Evolutionary conservation across 1,139 yeast genomes (phyloP).

Genomic region (Sugiyamaella pinicola): DNA sequence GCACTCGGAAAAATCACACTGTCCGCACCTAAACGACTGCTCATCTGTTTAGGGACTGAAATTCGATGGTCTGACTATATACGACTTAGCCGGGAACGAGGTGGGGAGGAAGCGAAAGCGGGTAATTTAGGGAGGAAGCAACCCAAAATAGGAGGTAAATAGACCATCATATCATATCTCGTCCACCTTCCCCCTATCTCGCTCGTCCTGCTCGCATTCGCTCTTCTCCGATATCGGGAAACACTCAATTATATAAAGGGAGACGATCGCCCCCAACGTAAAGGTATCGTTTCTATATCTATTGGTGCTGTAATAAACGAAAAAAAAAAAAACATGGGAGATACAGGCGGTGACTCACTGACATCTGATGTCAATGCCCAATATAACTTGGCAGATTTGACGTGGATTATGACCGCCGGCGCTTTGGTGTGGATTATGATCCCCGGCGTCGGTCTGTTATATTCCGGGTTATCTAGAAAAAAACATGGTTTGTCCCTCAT

Average conservation of each 20-base stretch:
- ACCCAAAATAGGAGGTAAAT: too few species aligned
- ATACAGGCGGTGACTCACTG: slow-evolving; percentile 73
- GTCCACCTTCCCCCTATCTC: too few species aligned
- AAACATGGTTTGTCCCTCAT: slow-evolving; percentile 86
- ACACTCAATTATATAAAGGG: slow-evolving; percentile 4
- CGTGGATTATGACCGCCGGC: slow-evolving; percentile 78
- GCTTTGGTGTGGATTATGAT: slow-evolving; percentile 90
- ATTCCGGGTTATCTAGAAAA: slow-evolving; percentile 89
- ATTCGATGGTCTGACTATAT: slow-evolving; percentile 2
- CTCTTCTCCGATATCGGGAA: neutral
- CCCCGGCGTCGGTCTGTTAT: slow-evolving; percentile 89
- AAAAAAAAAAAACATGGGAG: too few species aligned
- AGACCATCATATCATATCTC: too few species aligned
- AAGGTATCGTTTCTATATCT: neutral
- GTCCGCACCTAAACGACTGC: too few species aligned
- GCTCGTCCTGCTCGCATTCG: too few species aligned
- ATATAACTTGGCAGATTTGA: slow-evolving; percentile 73
- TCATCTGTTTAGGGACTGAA: neutral
- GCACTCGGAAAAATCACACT: too few species aligned
- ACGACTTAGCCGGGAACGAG: neutral
- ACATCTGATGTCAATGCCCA: slow-evolving; percentile 71
- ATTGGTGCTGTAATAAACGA: neutral
- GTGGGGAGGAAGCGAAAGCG: slow-evolving; percentile 2
- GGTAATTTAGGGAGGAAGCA: slow-evolving; percentile 14
- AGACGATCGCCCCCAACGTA: neutral